phyloP scores from a whole-genome alignment of 2,329 filamentous ascomycete species.

The Claviceps monticola region DNA sequence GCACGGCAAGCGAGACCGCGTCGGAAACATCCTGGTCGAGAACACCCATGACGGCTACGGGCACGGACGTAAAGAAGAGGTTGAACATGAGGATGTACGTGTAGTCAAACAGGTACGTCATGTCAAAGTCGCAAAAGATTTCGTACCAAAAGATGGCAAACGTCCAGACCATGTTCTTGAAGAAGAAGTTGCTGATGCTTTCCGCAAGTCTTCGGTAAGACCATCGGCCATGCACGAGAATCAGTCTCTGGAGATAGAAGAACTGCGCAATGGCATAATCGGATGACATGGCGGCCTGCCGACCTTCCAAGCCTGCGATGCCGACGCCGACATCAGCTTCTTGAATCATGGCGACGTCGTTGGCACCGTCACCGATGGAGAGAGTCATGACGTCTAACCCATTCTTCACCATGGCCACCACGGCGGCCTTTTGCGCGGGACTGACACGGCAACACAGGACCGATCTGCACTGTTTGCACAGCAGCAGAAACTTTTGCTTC shows the following conservation, averaged over 20 bases:
- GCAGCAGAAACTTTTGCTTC: constrained; percentile 81
- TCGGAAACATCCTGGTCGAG: constrained; percentile 95
- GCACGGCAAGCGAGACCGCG: constrained; percentile 82
- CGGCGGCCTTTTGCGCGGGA: constrained; percentile 92
- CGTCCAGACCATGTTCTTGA: constrained; percentile 99
- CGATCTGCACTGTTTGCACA: constrained; percentile 94
- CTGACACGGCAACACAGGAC: constrained; percentile 96
- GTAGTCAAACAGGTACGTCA: constrained; percentile 94
- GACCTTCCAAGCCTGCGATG: constrained; percentile 83
- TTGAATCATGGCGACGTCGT: constrained; percentile 96
- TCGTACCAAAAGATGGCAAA: constrained; percentile 96
- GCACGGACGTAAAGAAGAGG: constrained; percentile 87
- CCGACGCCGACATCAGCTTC: constrained; percentile 94
- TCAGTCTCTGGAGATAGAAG: constrained; percentile 68
- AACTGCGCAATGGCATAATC: constrained; percentile 95
- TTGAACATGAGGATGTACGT: constrained; percentile 97
- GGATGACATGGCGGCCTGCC: constrained; percentile 90
- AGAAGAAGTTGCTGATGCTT: constrained; percentile 97
- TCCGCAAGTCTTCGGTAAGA: constrained; percentile 91
- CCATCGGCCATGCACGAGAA: constrained; percentile 87
- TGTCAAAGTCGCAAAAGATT: constrained; percentile 90
- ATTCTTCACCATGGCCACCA: constrained; percentile 88
- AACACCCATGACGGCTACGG: constrained; percentile 90
- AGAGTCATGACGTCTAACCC: constrained; percentile 93
- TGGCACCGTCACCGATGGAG: constrained; percentile 84